These are phyloP conservation scores for Nadsonia commutata DNA, from an alignment of 1,139 yeast genomes.

Conservation along the genomic window DNA sequence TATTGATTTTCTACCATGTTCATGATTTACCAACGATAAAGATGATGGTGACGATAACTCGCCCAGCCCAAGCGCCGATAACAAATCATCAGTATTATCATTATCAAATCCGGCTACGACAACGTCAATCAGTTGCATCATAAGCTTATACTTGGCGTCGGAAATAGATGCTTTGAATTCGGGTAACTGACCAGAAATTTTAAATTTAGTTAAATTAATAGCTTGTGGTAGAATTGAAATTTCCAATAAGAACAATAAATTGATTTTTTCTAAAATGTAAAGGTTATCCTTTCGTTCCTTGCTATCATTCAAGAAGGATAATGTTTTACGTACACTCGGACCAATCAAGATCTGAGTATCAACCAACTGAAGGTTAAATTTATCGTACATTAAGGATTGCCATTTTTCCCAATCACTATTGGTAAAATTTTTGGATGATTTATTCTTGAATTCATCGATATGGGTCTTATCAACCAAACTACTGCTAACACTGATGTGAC, in stretches of 20 bases:
- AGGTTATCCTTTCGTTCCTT: conserved; percentile 22
- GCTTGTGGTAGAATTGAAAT: conserved; percentile 78
- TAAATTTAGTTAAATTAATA: conserved; percentile 53
- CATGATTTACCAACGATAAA: no score
- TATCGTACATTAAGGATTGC: conserved; percentile 77
- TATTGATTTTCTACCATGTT: no score
- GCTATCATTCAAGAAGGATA: conserved; percentile 29
- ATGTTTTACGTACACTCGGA: conserved; percentile 60
- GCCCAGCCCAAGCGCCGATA: neutral
- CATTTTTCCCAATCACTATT: conserved; percentile 60
- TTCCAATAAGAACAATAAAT: conserved; percentile 59
- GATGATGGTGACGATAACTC: neutral
- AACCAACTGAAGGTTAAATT: conserved; percentile 58
- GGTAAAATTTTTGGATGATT: conserved; percentile 48
- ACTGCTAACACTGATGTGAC: conserved; percentile 76
- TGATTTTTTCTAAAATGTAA: conserved; percentile 58
- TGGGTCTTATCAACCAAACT: conserved; percentile 63
- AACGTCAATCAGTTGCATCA: conserved; percentile 61
- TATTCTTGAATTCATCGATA: conserved; percentile 55
- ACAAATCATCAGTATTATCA: conserved; percentile 10
- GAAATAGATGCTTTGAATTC: conserved; percentile 54
- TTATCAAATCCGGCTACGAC: conserved; percentile 49
- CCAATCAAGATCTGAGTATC: conserved; percentile 88
- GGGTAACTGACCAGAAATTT: conserved; percentile 73
- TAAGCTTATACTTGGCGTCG: conserved; percentile 78